Evolutionary conservation across 2,329 filamentous ascomycete genomes (phyloP).

Genomic region (Aspergillus glaucus): DNA sequence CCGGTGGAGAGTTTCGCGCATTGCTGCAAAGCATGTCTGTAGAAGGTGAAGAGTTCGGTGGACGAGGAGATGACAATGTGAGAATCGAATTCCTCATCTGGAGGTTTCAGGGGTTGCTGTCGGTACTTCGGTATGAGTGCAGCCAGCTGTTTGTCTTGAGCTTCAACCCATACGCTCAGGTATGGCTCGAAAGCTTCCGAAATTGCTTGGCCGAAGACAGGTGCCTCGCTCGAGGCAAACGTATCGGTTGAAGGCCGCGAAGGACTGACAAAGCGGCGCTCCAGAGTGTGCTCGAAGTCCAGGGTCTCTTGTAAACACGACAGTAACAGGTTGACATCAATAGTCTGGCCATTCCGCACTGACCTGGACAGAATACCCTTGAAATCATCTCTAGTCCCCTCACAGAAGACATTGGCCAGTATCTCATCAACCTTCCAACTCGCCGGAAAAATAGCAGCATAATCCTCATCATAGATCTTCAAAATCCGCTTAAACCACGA

Average conservation of each 20-base stretch:
- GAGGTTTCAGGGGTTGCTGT: slow-evolving; percentile 68
- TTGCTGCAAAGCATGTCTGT: slow-evolving; percentile 84
- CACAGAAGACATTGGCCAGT: slow-evolving; percentile 86
- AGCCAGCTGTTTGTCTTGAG: slow-evolving; percentile 83
- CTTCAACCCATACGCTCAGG: slow-evolving; percentile 92
- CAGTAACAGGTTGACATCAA: slow-evolving; percentile 84
- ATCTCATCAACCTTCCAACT: slow-evolving; percentile 88
- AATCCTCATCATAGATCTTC: slow-evolving; percentile 92
- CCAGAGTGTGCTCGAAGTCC: slow-evolving; percentile 89
- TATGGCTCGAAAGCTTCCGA: slow-evolving; percentile 97
- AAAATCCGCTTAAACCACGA: slow-evolving; percentile 95
- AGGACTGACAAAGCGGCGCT: slow-evolving; percentile 67
- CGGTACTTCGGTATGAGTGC: slow-evolving; percentile 82
- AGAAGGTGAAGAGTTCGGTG: slow-evolving; percentile 95
- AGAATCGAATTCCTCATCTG: slow-evolving; percentile 85
- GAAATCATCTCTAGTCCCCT: slow-evolving; percentile 92
- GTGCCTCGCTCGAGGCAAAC: slow-evolving; percentile 68
- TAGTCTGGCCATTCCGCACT: slow-evolving; percentile 70
- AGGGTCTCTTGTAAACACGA: slow-evolving; percentile 91
- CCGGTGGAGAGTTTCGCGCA: slow-evolving; percentile 94
- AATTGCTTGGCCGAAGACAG: slow-evolving; percentile 81
- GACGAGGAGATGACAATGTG: slow-evolving; percentile 88
- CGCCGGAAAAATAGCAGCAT: slow-evolving; percentile 76
- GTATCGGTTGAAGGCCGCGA: slow-evolving; percentile 83
- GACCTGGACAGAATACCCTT: slow-evolving; percentile 85